A percentile compares a stretch with the other conserved stretches of the same genome.
Conservation (phyloP, 2,329 filamentous ascomycete species). For the Cladosporium sp. region DNA sequence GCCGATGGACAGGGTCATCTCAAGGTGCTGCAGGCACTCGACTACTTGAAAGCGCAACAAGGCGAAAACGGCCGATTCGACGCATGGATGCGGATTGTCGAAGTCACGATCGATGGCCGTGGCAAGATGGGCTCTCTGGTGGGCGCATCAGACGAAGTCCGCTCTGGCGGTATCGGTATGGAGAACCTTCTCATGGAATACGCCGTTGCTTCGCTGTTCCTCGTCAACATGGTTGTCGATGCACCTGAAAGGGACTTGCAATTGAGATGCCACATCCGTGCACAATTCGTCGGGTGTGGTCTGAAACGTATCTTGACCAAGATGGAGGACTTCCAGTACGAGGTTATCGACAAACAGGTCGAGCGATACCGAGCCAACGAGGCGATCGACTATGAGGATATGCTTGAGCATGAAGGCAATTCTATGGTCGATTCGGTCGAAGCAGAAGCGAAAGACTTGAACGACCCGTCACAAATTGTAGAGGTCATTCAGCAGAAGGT, state of each 20-base stretch:
- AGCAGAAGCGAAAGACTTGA: constrained; percentile 86
- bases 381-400: constrained; percentile 96
- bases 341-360: constrained; percentile 97
- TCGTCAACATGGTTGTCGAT: constrained; percentile 96
- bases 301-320: constrained; percentile 92
- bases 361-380: constrained; percentile 92
- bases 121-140: constrained; percentile 99
- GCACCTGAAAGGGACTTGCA: constrained; percentile 86
- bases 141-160: constrained; percentile 92
- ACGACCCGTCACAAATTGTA: constrained; percentile 87
- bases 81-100: constrained; percentile 97
- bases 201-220: constrained; percentile 87
- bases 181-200: constrained; percentile 99
- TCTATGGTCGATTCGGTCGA: constrained; percentile 88
- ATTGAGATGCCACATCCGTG: constrained; percentile 88
- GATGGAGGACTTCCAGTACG: constrained; percentile 98
- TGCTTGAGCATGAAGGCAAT: constrained; percentile 86
- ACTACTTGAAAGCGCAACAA: constrained; percentile 83
- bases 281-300: constrained; percentile 93
- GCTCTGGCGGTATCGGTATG: constrained; percentile 95
- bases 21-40: constrained; percentile 91
- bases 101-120: constrained; percentile 93
- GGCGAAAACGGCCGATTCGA: constrained; percentile 95
- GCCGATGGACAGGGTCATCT: constrained; percentile 83
- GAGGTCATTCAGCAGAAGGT: constrained; percentile 89